A percentile compares a stretch with the other conserved stretches of the same genome.
phyloP scores from a whole-genome alignment of 805 yeast genomes.

The Metschnikowia kunwiensis region DNA sequence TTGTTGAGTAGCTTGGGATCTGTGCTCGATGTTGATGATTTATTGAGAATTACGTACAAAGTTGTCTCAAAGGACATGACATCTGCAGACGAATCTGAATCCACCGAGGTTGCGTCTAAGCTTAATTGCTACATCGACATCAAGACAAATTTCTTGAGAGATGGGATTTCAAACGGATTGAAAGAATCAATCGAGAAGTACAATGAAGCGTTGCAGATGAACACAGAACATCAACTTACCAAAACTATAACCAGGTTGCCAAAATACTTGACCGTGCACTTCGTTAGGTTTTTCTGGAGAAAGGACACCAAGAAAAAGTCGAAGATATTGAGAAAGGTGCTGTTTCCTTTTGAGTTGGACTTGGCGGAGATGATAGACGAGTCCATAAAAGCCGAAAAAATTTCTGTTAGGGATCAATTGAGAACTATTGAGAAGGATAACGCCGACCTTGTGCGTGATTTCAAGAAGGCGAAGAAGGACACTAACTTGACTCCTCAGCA shows the following conservation, averaged over 20 bases:
- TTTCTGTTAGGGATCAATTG: conserved; percentile 71
- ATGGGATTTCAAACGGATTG: conserved; percentile 74
- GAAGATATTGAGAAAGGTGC: conserved; percentile 89
- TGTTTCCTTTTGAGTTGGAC: conserved; percentile 91
- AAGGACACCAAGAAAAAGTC: conserved; percentile 87
- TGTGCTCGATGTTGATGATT: conserved; percentile 50
- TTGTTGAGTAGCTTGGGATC: conserved; percentile 52
- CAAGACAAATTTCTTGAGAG: conserved; percentile 81
- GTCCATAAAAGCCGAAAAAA: conserved; percentile 63
- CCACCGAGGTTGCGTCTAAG: conserved; percentile 57
- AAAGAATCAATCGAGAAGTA: conserved; percentile 75
- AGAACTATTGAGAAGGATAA: conserved; percentile 73
- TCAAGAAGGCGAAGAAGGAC: conserved; percentile 56
- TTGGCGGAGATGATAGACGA: conserved; percentile 81
- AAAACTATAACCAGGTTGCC: conserved; percentile 75
- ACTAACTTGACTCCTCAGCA: conserved; percentile 46
- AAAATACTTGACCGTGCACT: conserved; percentile 82
- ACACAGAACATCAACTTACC: conserved; percentile 65
- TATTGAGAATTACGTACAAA: conserved; percentile 64
- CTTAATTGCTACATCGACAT: conserved; percentile 86
- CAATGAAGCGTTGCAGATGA: conserved; percentile 63
- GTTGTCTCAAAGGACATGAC: conserved; percentile 61
- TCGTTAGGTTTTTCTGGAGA: conserved; percentile 95
- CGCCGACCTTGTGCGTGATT: conserved; percentile 67
- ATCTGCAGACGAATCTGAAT: conserved; percentile 31